Conservation (phyloP, 108 stramenopile genomes). For the Thalassiosira profunda region DNA sequence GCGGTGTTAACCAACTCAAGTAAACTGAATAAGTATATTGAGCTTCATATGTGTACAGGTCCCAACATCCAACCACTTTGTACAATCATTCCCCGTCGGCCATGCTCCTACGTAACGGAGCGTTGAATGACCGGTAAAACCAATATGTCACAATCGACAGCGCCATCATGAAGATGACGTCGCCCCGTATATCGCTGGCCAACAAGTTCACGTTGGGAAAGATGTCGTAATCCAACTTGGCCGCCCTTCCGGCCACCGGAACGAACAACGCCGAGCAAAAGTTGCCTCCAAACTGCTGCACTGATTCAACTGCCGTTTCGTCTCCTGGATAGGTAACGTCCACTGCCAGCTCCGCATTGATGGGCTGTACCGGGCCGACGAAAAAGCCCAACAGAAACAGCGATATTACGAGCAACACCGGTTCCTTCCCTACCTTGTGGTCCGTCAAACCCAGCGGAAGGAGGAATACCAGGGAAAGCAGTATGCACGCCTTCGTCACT, state of each 20-base stretch:
- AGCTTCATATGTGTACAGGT: too few species aligned
- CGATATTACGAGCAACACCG: slow-evolving; percentile 48
- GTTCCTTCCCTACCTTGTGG: slow-evolving; percentile 62
- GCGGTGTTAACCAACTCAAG: too few species aligned
- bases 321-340: slow-evolving; percentile 81
- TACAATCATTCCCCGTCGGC: slow-evolving; percentile 41
- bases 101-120: slow-evolving; percentile 53
- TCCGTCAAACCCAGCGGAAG: slow-evolving; percentile 70
- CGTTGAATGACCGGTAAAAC: slow-evolving; percentile 59
- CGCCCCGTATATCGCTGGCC: slow-evolving; percentile 68
- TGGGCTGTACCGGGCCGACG: slow-evolving; percentile 77
- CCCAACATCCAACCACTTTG: background rate
- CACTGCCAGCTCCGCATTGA: slow-evolving; percentile 83
- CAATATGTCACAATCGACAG: slow-evolving; percentile 45
- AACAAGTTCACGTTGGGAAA: slow-evolving; percentile 42
- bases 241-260: slow-evolving; percentile 58
- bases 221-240: slow-evolving; percentile 50
- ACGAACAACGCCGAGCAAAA: slow-evolving; percentile 66
- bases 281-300: slow-evolving; percentile 80
- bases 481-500: slow-evolving; percentile 16
- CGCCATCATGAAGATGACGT: slow-evolving; percentile 54
- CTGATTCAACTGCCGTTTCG: slow-evolving; percentile 77
- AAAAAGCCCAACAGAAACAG: slow-evolving; percentile 67
- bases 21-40: too few species aligned
- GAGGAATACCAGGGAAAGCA: slow-evolving; percentile 21